Conservation (phyloP, 2,329 filamentous ascomycete genomes). For the Ophiostoma ulmi region DNA sequence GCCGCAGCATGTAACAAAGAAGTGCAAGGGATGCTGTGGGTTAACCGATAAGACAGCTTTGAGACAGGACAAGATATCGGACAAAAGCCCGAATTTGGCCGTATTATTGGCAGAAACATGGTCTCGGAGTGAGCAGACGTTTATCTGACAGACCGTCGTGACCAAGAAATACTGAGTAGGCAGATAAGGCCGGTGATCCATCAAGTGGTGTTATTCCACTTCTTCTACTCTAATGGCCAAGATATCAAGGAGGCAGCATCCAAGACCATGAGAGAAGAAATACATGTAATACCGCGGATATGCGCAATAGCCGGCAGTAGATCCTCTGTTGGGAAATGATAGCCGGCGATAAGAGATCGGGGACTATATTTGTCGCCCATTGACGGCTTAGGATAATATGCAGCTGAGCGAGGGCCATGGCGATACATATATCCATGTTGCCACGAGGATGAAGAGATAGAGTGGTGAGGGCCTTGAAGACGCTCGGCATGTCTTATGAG, state of each 20-base stretch:
- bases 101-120: background rate
- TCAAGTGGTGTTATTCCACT: background rate
- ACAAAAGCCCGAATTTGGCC: background rate
- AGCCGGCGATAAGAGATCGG: background rate
- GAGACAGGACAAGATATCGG: background rate
- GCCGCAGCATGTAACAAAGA: background rate
- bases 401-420: background rate
- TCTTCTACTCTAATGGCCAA: background rate
- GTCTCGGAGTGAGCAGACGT: background rate
- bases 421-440: background rate
- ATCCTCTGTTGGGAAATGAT: slow-evolving; percentile 3
- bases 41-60: background rate
- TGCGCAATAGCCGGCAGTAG: background rate
- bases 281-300: background rate
- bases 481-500: too few species aligned
- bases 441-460: background rate
- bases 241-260: background rate
- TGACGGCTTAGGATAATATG: slow-evolving; percentile 1
- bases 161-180: background rate
- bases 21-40: background rate
- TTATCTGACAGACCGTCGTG: background rate
- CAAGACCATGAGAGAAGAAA: background rate
- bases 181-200: slow-evolving; percentile 3
- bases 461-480: background rate
- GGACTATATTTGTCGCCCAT: background rate